Base-by-base conservation (phyloP, 257 asterid genomes). In the Ballota nigra region DNA sequence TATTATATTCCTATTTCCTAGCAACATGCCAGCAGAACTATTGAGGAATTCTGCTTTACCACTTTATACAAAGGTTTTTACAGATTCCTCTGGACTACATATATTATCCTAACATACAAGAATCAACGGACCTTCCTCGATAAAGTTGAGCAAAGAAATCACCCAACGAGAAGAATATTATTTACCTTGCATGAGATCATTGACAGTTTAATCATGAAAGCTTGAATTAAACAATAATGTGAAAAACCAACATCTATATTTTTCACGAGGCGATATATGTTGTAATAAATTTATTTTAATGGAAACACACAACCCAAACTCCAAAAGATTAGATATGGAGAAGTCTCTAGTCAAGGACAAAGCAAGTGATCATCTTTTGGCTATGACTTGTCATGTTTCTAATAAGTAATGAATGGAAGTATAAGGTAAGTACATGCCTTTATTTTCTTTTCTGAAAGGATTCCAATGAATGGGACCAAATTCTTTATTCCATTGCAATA, bases 81-180 rank as follows among this genome's bases (percentile, higher is more conserved):
- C n/a, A 83, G 83, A 87, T 87, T 87, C 92, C 79, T 68, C 83
- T 57, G 81, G 83, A 87, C 88, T 82, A 86, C 80, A 78, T 81
- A 85, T 76, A 82, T 81, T 83, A 82, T 73, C 80, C 81, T 73
- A 71, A 66, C 80, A 80, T 79, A 83, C 76, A 77, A 86, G 79
- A 83, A 86, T 83, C 79, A 78, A 67, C 69, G 74, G 64, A 83
- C 83, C 78, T 36, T 80, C 79, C 77, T 52, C 33, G 16, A 83
- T 86, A 83, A 87, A 86, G 82, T 72, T 66, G 77, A 64, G 73
- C 74, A 74, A 73, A 76, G 79, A 57, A 66, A 69, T 75, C 52
- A 65, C 77, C 68, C 55, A 61, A 29, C 63, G 75, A 36, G 70
- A 70, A 73, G 66, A 72, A 72, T 78, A 73, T 74, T 51, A 72